Base-by-base conservation (phyloP, 805 yeast species). In the Hanseniaspora nectarophila region DNA sequence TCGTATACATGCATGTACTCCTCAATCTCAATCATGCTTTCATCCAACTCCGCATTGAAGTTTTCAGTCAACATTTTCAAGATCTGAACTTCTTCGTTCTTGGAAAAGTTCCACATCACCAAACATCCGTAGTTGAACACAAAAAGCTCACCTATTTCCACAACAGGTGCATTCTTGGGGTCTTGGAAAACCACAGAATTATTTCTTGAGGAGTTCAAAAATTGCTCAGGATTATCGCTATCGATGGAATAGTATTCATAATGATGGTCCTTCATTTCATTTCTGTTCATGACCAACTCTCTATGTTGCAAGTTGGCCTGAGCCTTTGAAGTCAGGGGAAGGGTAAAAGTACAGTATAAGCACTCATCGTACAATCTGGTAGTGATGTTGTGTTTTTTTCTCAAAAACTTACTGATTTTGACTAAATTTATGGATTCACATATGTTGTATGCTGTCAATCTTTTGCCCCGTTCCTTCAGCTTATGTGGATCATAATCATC, bases 91-190 rank as follows among this genome's bases (percentile, higher is more conserved):
- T 92, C 98, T 62, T 92, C 96, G 7, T 77, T 72, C 62, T 88
- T 96, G 2, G 90, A 80, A 59, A 92, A 88, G 62, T 92, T 92
- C 98, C 98, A 92, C 61, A 92, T 89, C 20, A 92, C 97, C n/a
- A 92, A 87, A 13, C 90, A 95, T 20, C 98, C 98, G 63, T 92
- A 92, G 50, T 79, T 81, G 63, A 90, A 80, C 13, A 92, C 76
- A 61, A 92, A 92, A 72, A 92, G 75, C 61, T 90, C 97, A 0
- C 96, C 90, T 63, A 81, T 85, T 18, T 38, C 49, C 26, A 61
- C 64, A 34, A 61, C 64, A 37, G 45, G 45, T 33, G 61, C 58
- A 1, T 53, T 54, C 35, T 51, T 54, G 5, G 58, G 16, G 9
- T 54, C 56, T 5, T 54, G 54, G 8, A 56, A 46, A 7, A 26